Conservation (phyloP, 2,329 filamentous ascomycete genomes). For the Amylocarpus encephaloides region DNA sequence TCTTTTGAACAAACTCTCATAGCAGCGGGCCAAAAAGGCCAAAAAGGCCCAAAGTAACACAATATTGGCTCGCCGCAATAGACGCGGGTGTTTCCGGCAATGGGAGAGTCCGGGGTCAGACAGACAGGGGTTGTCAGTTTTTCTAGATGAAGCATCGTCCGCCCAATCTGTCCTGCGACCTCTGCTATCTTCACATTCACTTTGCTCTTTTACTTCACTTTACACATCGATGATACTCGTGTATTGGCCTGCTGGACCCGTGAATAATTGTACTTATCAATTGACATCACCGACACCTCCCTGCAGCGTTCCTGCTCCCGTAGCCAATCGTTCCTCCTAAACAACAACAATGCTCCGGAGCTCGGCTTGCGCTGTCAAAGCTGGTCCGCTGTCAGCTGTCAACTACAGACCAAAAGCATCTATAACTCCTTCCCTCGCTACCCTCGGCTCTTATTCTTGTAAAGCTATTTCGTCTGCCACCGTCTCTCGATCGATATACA, state of each 20-base stretch:
- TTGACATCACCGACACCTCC: not conserved
- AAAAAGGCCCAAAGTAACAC: too few relatives aligned
- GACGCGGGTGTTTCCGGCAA: too few relatives aligned
- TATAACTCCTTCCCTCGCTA: not conserved
- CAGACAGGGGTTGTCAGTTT: not conserved
- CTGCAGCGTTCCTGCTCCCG: not conserved
- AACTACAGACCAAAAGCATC: not conserved
- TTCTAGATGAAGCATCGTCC: not conserved
- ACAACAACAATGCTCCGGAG: constrained; percentile 2
- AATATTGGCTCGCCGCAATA: too few relatives aligned
- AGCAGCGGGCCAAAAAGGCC: too few relatives aligned
- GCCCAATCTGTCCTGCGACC: not conserved
- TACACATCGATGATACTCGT: too few relatives aligned
- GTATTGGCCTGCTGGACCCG: too few relatives aligned
- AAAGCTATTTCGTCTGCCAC: not conserved
- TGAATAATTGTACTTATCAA: not conserved
- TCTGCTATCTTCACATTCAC: too few relatives aligned
- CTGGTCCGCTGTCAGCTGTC: constrained; percentile 4
- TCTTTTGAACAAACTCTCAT: too few relatives aligned
- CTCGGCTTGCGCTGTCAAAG: constrained; percentile 1
- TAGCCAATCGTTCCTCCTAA: constrained; percentile 1
- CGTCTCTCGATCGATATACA: not conserved
- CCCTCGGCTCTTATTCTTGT: not conserved
- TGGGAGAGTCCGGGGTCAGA: too few relatives aligned
- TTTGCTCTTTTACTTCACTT: too few relatives aligned